Evolutionary conservation across 192 early-diverging fungal species (phyloP), one percentile per base, ranked within the genome.

Genomic region (Phycomyces blakesleeanus): DNA sequence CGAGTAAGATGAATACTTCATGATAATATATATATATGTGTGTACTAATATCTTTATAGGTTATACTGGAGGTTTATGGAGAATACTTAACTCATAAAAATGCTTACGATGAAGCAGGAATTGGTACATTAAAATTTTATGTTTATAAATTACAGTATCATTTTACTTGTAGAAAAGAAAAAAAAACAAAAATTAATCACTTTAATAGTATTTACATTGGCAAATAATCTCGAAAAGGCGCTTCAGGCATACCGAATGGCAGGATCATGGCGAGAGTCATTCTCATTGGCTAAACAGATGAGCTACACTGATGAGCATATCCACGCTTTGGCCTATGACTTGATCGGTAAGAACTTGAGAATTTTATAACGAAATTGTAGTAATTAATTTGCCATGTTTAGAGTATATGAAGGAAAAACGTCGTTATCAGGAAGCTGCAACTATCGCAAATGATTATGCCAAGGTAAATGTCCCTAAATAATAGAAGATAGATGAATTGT

Each of bases 381-480:
- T 12, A 52, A 25, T 37, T 18, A 34, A 73, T 41, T 39, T 51
- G 9, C 78, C 69, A 40, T 59, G 76, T 51, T 34, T 73, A 64
- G 81, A 71, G 18, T 63, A 73, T 10, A 57, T 93, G 27, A 74
- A 70, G 10, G 82, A 87, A 21, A 79, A 81, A n/a, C 77, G 83
- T 37, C 59, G 76, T 63, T 91, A 80, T 67, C 55, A 55, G 29
- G 90, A 85, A 21, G 92, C 93, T 3, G 91, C 94, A 0, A 57
- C 68, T 0, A 76, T 89, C 14, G 72, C 90, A 18, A 67, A 91
- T 18, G 94, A 93, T 55, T 89, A 94, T 54, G 77, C 81, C 20
- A 70, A 68, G 56, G 73, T 75, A 42, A 55, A 4, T 51, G 21
- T 51, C 24, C 44, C 9, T 20, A 26, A 41, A 29, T 66, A 21